These are phyloP conservation scores for Camelina neglecta DNA, from an alignment of 345 rosid species.

Conservation along the genomic window DNA sequence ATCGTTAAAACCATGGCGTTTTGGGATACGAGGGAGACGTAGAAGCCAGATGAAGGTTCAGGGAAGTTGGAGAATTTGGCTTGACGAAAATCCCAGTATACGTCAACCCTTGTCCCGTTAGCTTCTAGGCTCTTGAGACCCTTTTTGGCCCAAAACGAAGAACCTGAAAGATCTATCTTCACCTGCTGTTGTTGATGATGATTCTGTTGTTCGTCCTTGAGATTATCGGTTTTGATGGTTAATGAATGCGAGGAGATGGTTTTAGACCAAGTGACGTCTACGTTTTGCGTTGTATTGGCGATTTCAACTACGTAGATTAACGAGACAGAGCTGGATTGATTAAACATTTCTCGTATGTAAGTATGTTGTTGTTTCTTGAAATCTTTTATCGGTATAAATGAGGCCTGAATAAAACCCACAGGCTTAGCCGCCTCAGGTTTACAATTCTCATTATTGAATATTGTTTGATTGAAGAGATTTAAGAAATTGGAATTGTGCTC, in stretches of 20 bases:
- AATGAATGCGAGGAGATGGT: slow-evolving; percentile 53
- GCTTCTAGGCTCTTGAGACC: slow-evolving; percentile 72
- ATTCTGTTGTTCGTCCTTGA: slow-evolving; percentile 40
- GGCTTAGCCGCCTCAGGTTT: slow-evolving; percentile 6
- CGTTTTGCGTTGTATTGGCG: slow-evolving; percentile 47
- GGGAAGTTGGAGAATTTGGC: slow-evolving; percentile 68
- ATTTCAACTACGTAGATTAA: slow-evolving; percentile 55
- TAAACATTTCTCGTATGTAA: slow-evolving; percentile 21
- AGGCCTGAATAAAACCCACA: slow-evolving; percentile 8
- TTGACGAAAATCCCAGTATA: slow-evolving; percentile 76
- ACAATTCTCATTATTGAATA: slow-evolving; percentile 1
- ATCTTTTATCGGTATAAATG: slow-evolving; percentile 1
- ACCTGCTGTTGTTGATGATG: slow-evolving; percentile 49
- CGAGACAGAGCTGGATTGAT: slow-evolving; percentile 49
- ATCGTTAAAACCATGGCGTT: slow-evolving; percentile 56
- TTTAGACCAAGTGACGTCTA: slow-evolving; percentile 65
- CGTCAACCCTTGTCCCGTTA: slow-evolving; percentile 49
- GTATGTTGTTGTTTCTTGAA: slow-evolving; percentile 20
- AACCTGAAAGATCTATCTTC: slow-evolving; percentile 65
- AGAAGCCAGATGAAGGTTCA: slow-evolving; percentile 64
- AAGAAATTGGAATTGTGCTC: not conserved
- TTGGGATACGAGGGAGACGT: slow-evolving; percentile 56
- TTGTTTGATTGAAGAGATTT: slow-evolving; percentile 15
- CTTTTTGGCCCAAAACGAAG: slow-evolving; percentile 74
- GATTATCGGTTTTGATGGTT: slow-evolving; percentile 55